phyloP scores from a whole-genome alignment of 169 alveolate species.

The Plasmodium cynomolgi region DNA sequence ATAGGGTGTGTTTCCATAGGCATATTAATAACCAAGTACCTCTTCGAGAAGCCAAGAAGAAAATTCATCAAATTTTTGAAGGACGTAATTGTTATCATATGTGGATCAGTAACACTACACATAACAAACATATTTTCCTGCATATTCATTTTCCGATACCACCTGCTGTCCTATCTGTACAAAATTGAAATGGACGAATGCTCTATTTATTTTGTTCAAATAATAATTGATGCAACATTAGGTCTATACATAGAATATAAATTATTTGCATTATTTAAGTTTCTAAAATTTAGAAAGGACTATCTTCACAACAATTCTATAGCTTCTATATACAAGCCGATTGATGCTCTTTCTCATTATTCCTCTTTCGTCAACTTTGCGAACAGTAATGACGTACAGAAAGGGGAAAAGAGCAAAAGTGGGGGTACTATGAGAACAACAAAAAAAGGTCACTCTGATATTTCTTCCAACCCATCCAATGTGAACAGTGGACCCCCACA shows the following conservation, averaged over 20 bases:
- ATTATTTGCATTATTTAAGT: slow-evolving; percentile 53
- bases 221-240: slow-evolving; percentile 82
- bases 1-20: slow-evolving; percentile 78
- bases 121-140: slow-evolving; percentile 79
- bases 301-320: slow-evolving; percentile 17
- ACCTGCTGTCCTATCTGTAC: neutral
- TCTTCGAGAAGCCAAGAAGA: slow-evolving; percentile 81
- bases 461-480: neutral
- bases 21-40: slow-evolving; percentile 78
- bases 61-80: slow-evolving; percentile 76
- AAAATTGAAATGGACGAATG: slow-evolving; percentile 81
- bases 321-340: slow-evolving; percentile 10
- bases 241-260: slow-evolving; percentile 81
- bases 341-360: slow-evolving; percentile 45
- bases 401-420: neutral
- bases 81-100: slow-evolving; percentile 78
- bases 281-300: slow-evolving; percentile 17
- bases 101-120: slow-evolving; percentile 85
- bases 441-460: neutral
- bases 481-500: neutral
- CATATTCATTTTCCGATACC: slow-evolving; percentile 75
- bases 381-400: neutral
- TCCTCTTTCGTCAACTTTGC: slow-evolving; percentile 13
- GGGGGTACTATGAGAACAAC: neutral
- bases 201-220: slow-evolving; percentile 82